A percentile compares a stretch with the other conserved stretches of the same genome.
Evolutionary conservation across 306 rosid species (phyloP).

Genomic region (Medicago truncatula): DNA sequence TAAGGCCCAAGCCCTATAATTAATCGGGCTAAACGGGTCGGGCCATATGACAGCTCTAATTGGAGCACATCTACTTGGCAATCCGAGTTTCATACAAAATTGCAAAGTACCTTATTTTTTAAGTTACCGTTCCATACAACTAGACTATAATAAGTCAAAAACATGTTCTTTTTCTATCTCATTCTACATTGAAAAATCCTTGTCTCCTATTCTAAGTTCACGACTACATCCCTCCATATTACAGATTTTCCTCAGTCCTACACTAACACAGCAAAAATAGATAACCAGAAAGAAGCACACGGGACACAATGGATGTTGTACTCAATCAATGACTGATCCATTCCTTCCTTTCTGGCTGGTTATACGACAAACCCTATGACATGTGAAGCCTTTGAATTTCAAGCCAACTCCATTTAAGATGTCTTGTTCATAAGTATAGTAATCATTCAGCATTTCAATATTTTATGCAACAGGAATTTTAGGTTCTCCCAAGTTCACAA

Average conservation of each 20-base stretch:
- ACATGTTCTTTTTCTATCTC: not conserved
- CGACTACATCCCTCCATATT: not conserved
- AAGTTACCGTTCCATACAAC: no score
- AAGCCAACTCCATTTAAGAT: constrained; percentile 27
- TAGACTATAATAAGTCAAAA: not conserved
- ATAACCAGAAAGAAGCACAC: constrained; percentile 35
- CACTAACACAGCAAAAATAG: constrained; percentile 41
- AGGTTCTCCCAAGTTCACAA: constrained; percentile 90
- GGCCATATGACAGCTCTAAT: no score
- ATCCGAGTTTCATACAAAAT: no score
- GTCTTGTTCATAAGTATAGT: not conserved
- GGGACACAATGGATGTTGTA: constrained; percentile 15
- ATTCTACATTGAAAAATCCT: constrained; percentile 16
- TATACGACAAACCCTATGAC: constrained; percentile 11
- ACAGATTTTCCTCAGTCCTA: constrained; percentile 33
- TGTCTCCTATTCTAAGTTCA: constrained; percentile 31
- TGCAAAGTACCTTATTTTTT: no score
- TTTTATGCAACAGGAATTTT: constrained; percentile 79
- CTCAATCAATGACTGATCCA: constrained; percentile 15
- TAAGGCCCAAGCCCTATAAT: no score
- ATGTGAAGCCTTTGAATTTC: constrained; percentile 36
- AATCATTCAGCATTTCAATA: constrained; percentile 40
- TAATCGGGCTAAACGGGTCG: no score
- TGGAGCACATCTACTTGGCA: no score
- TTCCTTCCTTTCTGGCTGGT: not conserved